phyloP scores from a whole-genome alignment of 106 monocot genomes.

The Xerophyta viscosa region DNA sequence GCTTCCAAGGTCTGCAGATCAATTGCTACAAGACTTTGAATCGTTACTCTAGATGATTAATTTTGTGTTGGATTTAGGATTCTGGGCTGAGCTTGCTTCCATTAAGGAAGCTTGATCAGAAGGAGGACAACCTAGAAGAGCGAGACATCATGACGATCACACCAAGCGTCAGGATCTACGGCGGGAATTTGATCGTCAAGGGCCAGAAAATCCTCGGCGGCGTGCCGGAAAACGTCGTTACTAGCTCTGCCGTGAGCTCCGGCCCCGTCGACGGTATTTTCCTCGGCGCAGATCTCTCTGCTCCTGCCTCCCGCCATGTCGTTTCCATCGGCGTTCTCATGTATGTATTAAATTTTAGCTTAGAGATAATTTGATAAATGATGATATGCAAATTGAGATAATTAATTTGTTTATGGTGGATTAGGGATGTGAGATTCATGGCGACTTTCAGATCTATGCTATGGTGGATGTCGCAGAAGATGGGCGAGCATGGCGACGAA shows the following conservation, averaged over 20 bases:
- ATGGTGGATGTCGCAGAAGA: conserved; percentile 76
- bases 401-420: neutral
- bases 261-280: conserved; percentile 62
- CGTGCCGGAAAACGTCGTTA: conserved; percentile 44
- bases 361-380: neutral
- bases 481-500: conserved; percentile 42
- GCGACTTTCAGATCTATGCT: conserved; percentile 63
- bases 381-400: neutral
- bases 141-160: conserved; percentile 51
- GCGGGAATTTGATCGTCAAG: conserved; percentile 33
- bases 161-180: conserved; percentile 31
- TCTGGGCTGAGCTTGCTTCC: conserved; percentile 2
- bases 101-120: neutral
- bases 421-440: conserved; percentile 44
- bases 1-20: too few species aligned
- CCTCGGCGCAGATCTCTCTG: conserved; percentile 38
- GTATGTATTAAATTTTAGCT: conserved; percentile 7
- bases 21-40: too few species aligned
- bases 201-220: conserved; percentile 47
- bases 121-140: conserved; percentile 7
- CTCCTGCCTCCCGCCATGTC: conserved; percentile 50
- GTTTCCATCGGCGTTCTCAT: conserved; percentile 59
- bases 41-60: too few species aligned
- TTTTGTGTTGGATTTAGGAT: conserved; percentile 4
- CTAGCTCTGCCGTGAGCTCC: conserved; percentile 29